Evolutionary conservation across 331 rosid genomes (phyloP).

Genomic region (Telfairia occidentalis): DNA sequence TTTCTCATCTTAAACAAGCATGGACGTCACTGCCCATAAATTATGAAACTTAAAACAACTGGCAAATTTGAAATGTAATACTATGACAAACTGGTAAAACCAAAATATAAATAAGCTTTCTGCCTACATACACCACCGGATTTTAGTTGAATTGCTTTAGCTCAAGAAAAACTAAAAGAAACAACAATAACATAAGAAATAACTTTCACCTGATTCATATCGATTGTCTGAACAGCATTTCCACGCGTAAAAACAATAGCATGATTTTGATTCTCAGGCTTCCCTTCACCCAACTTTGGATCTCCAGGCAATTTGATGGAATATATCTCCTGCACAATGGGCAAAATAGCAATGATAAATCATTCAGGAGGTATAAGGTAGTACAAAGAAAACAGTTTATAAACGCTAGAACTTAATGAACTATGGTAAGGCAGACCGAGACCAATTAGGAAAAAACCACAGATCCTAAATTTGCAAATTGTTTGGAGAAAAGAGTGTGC

Average conservation of each 20-base stretch:
- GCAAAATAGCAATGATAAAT: slow-evolving; percentile 9
- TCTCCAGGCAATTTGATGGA: slow-evolving; percentile 84
- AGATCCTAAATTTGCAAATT: background rate
- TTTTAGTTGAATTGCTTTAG: background rate
- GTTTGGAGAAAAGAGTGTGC: background rate
- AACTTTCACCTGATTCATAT: slow-evolving; percentile 75
- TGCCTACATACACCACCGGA: background rate
- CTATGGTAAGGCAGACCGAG: background rate
- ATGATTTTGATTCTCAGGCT: slow-evolving; percentile 95
- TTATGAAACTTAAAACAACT: background rate
- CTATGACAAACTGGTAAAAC: background rate
- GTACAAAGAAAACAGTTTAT: background rate
- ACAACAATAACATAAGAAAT: background rate
- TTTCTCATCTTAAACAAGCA: background rate
- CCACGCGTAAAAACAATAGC: slow-evolving; percentile 93
- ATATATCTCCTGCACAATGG: slow-evolving; percentile 61
- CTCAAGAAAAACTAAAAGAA: slow-evolving; percentile 2
- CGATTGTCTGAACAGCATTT: slow-evolving; percentile 87
- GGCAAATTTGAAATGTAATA: background rate
- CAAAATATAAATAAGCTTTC: background rate
- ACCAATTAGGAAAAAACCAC: background rate
- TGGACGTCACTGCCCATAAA: background rate
- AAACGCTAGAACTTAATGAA: background rate
- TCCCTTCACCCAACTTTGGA: slow-evolving; percentile 94
- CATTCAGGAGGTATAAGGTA: background rate